phyloP scores from a whole-genome alignment of 495 filamentous ascomycete genomes.

The Rhypophila decipiens region DNA sequence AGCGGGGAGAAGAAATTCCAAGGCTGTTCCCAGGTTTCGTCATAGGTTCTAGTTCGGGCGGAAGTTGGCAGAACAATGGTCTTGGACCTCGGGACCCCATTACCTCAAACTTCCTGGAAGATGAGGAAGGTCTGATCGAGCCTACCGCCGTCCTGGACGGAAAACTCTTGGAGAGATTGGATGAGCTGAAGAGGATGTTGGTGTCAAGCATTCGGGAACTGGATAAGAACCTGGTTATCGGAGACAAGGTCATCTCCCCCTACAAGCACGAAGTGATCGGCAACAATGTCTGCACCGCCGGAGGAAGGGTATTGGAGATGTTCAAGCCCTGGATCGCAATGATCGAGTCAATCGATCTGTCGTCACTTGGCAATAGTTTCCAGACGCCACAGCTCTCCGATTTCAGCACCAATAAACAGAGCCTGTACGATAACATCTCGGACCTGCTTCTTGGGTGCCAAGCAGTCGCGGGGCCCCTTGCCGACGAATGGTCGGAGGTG shows the following conservation, averaged over 20 bases:
- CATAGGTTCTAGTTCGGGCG: slow-evolving; percentile 69
- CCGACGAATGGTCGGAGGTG: slow-evolving; percentile 90
- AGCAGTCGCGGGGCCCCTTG: slow-evolving; percentile 77
- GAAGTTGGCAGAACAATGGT: slow-evolving; percentile 91
- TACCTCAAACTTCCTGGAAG: slow-evolving; percentile 74
- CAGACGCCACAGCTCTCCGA: slow-evolving; percentile 83
- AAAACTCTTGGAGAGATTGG: slow-evolving; percentile 71
- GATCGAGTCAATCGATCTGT: slow-evolving; percentile 83
- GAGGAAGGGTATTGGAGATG: slow-evolving; percentile 71
- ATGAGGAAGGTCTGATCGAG: slow-evolving; percentile 71
- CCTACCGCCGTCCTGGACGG: slow-evolving; percentile 67
- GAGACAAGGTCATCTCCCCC: slow-evolving; percentile 69
- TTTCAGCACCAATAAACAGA: slow-evolving; percentile 84
- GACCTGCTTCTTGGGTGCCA: slow-evolving; percentile 85
- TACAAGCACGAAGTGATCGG: slow-evolving; percentile 65
- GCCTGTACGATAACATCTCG: slow-evolving; percentile 83
- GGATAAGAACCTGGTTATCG: slow-evolving; percentile 71
- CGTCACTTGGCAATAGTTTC: slow-evolving; percentile 62
- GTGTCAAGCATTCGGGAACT: slow-evolving; percentile 75
- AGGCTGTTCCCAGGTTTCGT: slow-evolving; percentile 91
- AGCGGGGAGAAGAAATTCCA: slow-evolving; percentile 81
- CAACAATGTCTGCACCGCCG: slow-evolving; percentile 67
- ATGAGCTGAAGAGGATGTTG: slow-evolving; percentile 74
- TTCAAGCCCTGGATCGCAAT: slow-evolving; percentile 82
- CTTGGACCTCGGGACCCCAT: slow-evolving; percentile 60